Conservation (phyloP, 2,329 filamentous ascomycete genomes). For the Pyrenophora seminiperda region DNA sequence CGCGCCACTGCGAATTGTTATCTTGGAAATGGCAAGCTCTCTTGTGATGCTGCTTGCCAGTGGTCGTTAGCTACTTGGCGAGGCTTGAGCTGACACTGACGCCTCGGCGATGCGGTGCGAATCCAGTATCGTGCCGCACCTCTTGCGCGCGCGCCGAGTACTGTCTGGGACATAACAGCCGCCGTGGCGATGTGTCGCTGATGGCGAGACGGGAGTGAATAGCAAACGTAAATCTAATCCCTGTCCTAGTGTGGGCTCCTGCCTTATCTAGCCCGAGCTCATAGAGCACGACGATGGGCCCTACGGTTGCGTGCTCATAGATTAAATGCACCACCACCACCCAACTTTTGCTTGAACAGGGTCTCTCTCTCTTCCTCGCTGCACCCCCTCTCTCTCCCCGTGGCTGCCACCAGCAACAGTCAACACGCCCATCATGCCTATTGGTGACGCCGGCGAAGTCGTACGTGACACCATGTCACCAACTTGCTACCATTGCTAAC, state of each 20-base stretch:
- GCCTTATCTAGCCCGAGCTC: constrained; percentile 16
- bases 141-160: constrained; percentile 8
- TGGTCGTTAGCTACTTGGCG: constrained; percentile 21
- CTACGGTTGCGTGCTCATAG: constrained; percentile 10
- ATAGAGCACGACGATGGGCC: constrained; percentile 11
- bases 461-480: constrained; percentile 18
- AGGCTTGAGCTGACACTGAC: constrained; percentile 13
- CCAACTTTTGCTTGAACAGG: constrained; percentile 10
- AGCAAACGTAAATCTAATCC: constrained; percentile 10
- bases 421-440: constrained; percentile 33
- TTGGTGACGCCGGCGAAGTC: constrained; percentile 32
- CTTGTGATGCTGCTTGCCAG: constrained; percentile 17
- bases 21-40: constrained; percentile 20
- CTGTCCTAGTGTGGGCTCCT: constrained; percentile 15
- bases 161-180: constrained; percentile 18
- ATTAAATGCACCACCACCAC: constrained; percentile 18
- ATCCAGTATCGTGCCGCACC: constrained; percentile 16
- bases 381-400: constrained; percentile 6
- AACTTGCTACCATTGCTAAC: constrained; percentile 11
- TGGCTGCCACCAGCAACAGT: constrained; percentile 10
- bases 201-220: constrained; percentile 9
- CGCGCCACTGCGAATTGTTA: constrained; percentile 18
- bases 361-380: constrained; percentile 21
- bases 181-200: constrained; percentile 26
- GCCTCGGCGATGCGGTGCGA: constrained; percentile 20